Evolutionary conservation across 2,329 filamentous ascomycete species (phyloP).

Genomic region (Fusarium sp.): DNA sequence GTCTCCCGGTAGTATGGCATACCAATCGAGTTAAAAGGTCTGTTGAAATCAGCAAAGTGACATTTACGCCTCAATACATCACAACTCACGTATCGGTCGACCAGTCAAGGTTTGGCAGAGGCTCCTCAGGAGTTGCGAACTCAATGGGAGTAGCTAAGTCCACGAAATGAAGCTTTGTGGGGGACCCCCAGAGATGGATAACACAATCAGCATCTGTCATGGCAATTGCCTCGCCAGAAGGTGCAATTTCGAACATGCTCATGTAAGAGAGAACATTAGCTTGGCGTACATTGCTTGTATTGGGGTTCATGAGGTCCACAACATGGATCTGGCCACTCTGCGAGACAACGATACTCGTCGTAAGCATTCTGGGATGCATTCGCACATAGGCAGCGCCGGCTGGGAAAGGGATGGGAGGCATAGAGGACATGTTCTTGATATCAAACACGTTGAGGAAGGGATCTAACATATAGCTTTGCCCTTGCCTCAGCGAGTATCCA

Average conservation of each 20-base stretch:
- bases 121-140: conserved; percentile 76
- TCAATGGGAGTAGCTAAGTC: conserved; percentile 84
- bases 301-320: conserved; percentile 94
- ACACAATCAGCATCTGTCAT: conserved; percentile 83
- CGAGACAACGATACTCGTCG: conserved; percentile 93
- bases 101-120: conserved; percentile 74
- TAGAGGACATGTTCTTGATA: conserved; percentile 87
- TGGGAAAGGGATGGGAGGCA: conserved; percentile 92
- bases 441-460: conserved; percentile 96
- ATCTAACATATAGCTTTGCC: conserved; percentile 82
- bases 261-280: conserved; percentile 82
- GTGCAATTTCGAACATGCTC: conserved; percentile 85
- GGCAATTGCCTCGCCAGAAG: conserved; percentile 87
- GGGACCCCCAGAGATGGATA: conserved; percentile 90
- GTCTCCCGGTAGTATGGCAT: conserved; percentile 94
- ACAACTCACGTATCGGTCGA: conserved; percentile 74
- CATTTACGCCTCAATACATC: too few relatives aligned
- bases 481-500: conserved; percentile 87
- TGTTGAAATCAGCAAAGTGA: conserved; percentile 50
- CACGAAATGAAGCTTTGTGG: conserved; percentile 86
- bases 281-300: conserved; percentile 86
- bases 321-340: conserved; percentile 95
- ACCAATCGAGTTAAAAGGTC: conserved; percentile 85
- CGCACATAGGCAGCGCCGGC: conserved; percentile 93
- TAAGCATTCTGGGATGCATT: conserved; percentile 96